Evolutionary conservation across 2,329 filamentous ascomycete genomes (phyloP).

Genomic region (Spiromastix sp.): DNA sequence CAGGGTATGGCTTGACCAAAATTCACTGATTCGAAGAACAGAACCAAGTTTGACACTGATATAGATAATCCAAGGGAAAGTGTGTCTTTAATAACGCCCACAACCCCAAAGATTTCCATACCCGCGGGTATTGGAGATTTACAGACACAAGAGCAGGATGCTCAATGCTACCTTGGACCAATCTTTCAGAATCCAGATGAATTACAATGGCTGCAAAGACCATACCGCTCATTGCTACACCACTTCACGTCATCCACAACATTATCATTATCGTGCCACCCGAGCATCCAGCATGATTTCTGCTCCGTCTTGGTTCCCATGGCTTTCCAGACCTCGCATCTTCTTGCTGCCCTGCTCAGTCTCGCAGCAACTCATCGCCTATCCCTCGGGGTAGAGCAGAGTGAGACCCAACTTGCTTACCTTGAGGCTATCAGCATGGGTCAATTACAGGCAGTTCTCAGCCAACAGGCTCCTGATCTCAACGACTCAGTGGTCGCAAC

Average conservation of each 20-base stretch:
- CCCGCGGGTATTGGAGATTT: too few species aligned
- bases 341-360: constrained; percentile 12
- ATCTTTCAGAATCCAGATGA: too few species aligned
- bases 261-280: constrained; percentile 17
- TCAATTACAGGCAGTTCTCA: constrained; percentile 8
- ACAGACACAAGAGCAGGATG: too few species aligned
- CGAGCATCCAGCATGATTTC: constrained; percentile 12
- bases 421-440: constrained; percentile 8
- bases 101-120: too few species aligned
- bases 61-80: too few species aligned
- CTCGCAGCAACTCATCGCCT: constrained; percentile 15
- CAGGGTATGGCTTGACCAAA: too few species aligned
- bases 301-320: constrained; percentile 14
- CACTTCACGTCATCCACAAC: constrained; percentile 29
- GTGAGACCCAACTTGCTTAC: constrained; percentile 7
- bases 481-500: constrained; percentile 11
- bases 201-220: constrained; percentile 5
- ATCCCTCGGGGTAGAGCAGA: constrained; percentile 31
- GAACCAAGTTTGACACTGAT: too few species aligned
- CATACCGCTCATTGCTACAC: constrained; percentile 11
- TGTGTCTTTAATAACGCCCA: too few species aligned
- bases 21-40: too few species aligned
- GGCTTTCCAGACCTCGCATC: constrained; percentile 13
- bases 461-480: constrained; percentile 5
- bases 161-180: too few species aligned